These are phyloP conservation scores for Delitschia confertaspora DNA, from an alignment of 495 filamentous ascomycete genomes.

Conservation along the genomic window DNA sequence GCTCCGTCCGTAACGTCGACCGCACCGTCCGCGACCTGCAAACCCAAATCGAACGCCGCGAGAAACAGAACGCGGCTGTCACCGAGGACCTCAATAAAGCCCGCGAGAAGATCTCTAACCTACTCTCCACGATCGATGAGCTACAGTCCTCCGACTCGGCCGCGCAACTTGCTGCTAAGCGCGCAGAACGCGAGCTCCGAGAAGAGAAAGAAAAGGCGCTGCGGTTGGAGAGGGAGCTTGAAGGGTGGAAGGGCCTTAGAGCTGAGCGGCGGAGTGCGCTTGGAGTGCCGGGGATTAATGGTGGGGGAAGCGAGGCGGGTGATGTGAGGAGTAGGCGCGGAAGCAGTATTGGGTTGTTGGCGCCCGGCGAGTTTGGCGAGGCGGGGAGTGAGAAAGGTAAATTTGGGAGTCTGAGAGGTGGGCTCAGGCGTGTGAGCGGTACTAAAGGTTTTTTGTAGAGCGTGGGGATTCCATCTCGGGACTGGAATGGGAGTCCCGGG, in stretches of 20 bases:
- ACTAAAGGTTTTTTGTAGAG: slow-evolving; percentile 38
- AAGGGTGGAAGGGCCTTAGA: slow-evolving; percentile 70
- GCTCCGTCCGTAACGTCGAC: slow-evolving; percentile 86
- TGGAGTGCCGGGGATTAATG: slow-evolving; percentile 24
- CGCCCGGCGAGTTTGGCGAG: slow-evolving; percentile 27
- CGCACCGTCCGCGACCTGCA: slow-evolving; percentile 91
- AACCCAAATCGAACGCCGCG: slow-evolving; percentile 81
- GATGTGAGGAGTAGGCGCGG: slow-evolving; percentile 34
- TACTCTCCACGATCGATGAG: slow-evolving; percentile 86
- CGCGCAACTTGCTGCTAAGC: slow-evolving; percentile 66
- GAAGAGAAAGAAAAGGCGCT: slow-evolving; percentile 81
- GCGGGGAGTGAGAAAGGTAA: slow-evolving; percentile 17
- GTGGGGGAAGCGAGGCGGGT: slow-evolving; percentile 30
- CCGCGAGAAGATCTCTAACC: slow-evolving; percentile 81
- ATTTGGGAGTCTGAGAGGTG: slow-evolving; percentile 29
- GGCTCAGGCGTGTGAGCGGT: slow-evolving; percentile 28
- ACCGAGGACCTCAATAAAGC: slow-evolving; percentile 71
- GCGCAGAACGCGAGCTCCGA: slow-evolving; percentile 80
- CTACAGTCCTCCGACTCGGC: slow-evolving; percentile 76
- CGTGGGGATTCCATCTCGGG: slow-evolving; percentile 11
- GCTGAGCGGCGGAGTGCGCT: slow-evolving; percentile 43
- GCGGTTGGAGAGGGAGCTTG: slow-evolving; percentile 79
- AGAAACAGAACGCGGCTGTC: slow-evolving; percentile 71
- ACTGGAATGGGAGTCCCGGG: slow-evolving; percentile 14
- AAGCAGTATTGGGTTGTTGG: slow-evolving; percentile 31